Evolutionary conservation across 148 eudicot genomes (phyloP), one percentile per base, ranked within the genome.

Genomic region (Rhododendron henanense): DNA sequence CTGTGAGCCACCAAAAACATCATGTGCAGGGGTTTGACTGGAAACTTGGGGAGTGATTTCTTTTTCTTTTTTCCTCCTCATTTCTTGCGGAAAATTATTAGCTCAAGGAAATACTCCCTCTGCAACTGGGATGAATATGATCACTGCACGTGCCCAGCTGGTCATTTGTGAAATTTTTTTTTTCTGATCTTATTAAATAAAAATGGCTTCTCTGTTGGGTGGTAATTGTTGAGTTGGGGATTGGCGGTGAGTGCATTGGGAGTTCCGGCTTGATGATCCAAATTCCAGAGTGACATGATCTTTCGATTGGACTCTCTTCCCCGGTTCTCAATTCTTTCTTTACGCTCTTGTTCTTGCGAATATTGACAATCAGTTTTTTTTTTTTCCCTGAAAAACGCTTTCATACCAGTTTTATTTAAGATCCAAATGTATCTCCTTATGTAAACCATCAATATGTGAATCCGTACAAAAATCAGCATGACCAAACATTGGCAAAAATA

Each of bases 1-100:
- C 71, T 83, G 25, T 84, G 51, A 35, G 33, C 76, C n/a, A 33
- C 61, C 86, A 50, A 53, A 50, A 50, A 74, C 79, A 57, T 61
- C 87, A 85, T 61, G 83, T 44, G 82, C 67, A 35, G 71, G 69
- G 10, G 35, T 84, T 84, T 76, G 81, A 84, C 86, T 57, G 10
- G 10, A 11, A 75, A 84, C 73, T 41, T 57, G 19, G 63, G 53
- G 53, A 33, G 25, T 51, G 33, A 61, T 23, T 61, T 21, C 10
- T 61, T 61, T 15, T 61, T 6, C 2, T 23, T 61, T 55, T 16
- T 55, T 55, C 61, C 69, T 63, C 69, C 69, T 23, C 25, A 7
- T 63, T 63, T 63, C 28, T 23, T 63, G 69, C 69, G 71, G 31
- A n/a, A n/a, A 2, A n/a, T 23, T 63, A 23, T 63, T 63, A 63